These are phyloP conservation scores for Halenospora varia DNA, from an alignment of 495 filamentous ascomycete genomes.

Conservation along the genomic window DNA sequence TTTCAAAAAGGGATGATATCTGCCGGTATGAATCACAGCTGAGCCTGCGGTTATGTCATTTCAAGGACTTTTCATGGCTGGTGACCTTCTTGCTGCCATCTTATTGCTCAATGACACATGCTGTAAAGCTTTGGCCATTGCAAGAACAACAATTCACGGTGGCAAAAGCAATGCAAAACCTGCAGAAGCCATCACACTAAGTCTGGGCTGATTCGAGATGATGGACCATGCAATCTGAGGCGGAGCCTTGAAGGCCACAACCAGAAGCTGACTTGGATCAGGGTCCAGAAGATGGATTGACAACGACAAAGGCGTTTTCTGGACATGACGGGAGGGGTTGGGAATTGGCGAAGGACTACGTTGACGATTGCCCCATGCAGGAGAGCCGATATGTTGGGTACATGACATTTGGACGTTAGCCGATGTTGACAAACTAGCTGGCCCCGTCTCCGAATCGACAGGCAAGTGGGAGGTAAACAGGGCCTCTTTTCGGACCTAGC, in stretches of 20 bases:
- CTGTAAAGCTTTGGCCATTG: constrained; percentile 1
- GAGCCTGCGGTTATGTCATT: not conserved
- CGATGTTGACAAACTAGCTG: constrained; percentile 21
- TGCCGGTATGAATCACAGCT: not conserved
- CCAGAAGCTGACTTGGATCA: constrained; percentile 21
- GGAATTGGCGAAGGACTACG: constrained; percentile 7
- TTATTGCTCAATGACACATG: constrained; percentile 5
- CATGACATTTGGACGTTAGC: constrained; percentile 2
- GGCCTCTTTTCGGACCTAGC: constrained; percentile 19
- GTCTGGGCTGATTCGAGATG: constrained; percentile 6
- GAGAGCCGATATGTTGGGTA: constrained; percentile 12
- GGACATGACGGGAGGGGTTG: constrained; percentile 5
- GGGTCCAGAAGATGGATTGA: constrained; percentile 4
- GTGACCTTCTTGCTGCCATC: constrained; percentile 1
- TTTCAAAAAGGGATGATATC: not conserved
- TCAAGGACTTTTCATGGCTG: constrained; percentile 1
- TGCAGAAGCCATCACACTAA: constrained; percentile 19
- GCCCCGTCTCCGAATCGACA: constrained; percentile 6
- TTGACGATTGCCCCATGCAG: constrained; percentile 17
- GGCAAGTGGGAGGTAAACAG: constrained; percentile 23
- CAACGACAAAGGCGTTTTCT: not conserved
- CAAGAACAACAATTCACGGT: constrained; percentile 8
- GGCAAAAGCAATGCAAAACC: constrained; percentile 15
- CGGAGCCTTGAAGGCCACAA: constrained; percentile 4
- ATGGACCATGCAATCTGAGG: constrained; percentile 9